Evolutionary conservation across 305 asterid species (phyloP), one percentile per base, ranked within the genome.

Genomic region (Fraxinus greggii): DNA sequence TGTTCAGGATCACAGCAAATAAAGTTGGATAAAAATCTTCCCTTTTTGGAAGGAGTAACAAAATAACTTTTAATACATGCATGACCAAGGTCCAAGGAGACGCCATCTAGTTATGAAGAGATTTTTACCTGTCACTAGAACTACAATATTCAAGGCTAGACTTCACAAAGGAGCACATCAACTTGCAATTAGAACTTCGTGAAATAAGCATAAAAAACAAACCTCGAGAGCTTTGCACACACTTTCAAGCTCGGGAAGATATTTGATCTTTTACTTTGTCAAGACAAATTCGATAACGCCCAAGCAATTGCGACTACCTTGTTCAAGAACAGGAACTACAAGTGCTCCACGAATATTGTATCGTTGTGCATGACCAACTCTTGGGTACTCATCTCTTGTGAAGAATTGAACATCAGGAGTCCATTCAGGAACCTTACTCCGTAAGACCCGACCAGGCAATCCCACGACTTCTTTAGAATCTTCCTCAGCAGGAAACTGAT

Each of bases 211-310:
- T 13, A 26, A 13, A 80, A 65, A n/a, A 72, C 88, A 81, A 75
- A 95, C 99, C 99, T 95, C 87, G 36, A 95, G 98, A 86, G 99
- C 98, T 85, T 88, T 85, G 90, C 97, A 95, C 86, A 95, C 97
- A 45, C 89, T 90, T 75, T 95, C 97, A 36, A 95, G 91, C 84
- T 95, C 97, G 0, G 89, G 88, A 3, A 91, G 88, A 40, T 95
- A 95, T 54, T 93, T 92, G 86, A 88, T 86, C 94, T 92, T 95
- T 87, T 85, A 94, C 29, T 87, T 88, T 78, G 98, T 93, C 88
- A 90, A 82, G 70, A 95, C 90, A 84, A 93, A 93, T 85, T 95
- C 97, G 29, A 95, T 89, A 24, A 95, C 95, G 61, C 97, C 98
- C 89, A 93, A 86, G 84, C 98, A 93, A 75, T 78, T 88, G n/a